Evolutionary conservation across 116 monocot species (phyloP).

Genomic region (Papilionanthe hybrid): DNA sequence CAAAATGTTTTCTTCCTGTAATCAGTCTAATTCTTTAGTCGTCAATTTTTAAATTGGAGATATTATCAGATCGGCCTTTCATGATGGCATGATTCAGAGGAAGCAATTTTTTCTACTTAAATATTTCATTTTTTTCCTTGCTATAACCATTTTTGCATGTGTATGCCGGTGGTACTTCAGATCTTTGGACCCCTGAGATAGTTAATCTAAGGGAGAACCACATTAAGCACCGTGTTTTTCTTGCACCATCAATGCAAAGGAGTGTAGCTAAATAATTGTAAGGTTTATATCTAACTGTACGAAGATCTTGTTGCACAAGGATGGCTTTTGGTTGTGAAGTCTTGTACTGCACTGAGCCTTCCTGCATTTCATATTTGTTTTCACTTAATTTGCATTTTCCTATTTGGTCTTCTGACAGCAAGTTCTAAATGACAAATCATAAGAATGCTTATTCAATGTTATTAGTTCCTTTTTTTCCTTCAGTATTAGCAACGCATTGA

Average conservation of each 20-base stretch:
- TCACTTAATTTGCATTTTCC: no score
- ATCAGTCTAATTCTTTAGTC: not conserved
- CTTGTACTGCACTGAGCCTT: no score
- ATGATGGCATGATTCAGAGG: not conserved
- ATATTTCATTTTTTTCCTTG: not conserved
- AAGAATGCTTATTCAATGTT: no score
- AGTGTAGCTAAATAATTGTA: not conserved
- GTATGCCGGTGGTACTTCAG: not conserved
- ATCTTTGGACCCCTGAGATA: not conserved
- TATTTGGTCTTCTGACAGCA: no score
- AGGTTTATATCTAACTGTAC: no score
- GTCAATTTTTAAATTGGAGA: not conserved
- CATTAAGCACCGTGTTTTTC: not conserved
- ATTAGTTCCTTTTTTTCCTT: no score
- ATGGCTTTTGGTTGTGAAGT: not conserved
- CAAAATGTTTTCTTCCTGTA: not conserved
- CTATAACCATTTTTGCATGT: not conserved
- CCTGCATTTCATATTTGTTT: no score
- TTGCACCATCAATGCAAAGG: not conserved
- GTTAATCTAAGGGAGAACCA: not conserved
- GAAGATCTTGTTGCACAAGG: not conserved
- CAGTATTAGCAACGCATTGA: no score
- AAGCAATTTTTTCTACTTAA: not conserved
- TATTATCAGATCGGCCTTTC: not conserved
- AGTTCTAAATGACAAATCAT: no score